Base-by-base conservation (phyloP, 352 stramenopile species). In the Phytophthora macrochlamydospora region DNA sequence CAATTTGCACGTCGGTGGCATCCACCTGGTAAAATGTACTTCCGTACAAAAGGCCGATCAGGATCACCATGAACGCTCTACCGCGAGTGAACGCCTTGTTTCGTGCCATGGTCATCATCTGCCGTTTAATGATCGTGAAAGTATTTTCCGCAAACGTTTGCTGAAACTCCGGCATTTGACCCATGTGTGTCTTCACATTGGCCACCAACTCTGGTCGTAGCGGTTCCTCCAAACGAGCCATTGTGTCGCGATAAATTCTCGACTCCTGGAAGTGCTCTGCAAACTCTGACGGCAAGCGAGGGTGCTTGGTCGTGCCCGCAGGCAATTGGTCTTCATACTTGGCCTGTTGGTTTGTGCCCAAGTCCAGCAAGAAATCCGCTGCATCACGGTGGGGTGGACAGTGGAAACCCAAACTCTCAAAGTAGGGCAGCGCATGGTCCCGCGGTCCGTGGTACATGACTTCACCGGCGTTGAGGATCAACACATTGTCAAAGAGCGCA, bases 401-500 rank as follows among this genome's bases (percentile, higher is more conserved):
- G 1, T 30, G 33, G 42, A 76, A 76, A 2, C 71, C 67, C 4
- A 79, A 42, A 50, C 24, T 56, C 33, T 73, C 61, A 37, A 79
- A 79, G 54, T 79, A 79, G 11, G 51, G 31, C 2, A 67, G n/a
- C 4, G 51, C 59, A 0, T 67, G 45, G 7, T 61, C 43, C 3
- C 53, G 31, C 43, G 69, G 69, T 9, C 69, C 69, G 43, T 57
- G 62, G 61, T 92, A 98, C 43, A 97, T 83, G 18, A 98, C 72
- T 18, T 79, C 62, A 38, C 92, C 90, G 24, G 91, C 73, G 63
- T 90, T 87, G 28, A 98, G 62, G 18, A 98, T 49, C 28, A 97
- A 82, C 2, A 98, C 62, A 49, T 98, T 83, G 69, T 98, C 93
- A 69, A 98, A 98, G 8, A 97, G 66, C 14, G 79, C 77, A 38